A percentile compares a stretch with the other conserved stretches of the same genome.
Evolutionary conservation across 768 basidiomycete genomes (phyloP).

Genomic region (Agrocybe pediades): DNA sequence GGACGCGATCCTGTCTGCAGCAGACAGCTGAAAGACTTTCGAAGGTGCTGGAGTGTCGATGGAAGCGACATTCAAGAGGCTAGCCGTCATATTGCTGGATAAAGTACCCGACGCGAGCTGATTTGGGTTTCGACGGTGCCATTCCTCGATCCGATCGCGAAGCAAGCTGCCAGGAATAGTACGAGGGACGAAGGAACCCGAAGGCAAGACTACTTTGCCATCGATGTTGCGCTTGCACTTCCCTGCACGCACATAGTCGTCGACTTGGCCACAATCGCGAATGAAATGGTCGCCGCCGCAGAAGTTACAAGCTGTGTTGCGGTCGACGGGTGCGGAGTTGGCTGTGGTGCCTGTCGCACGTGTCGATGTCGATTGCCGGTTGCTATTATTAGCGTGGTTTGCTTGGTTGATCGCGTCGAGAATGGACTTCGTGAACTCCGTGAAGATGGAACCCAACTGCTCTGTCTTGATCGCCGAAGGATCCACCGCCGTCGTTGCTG

Average conservation of each 20-base stretch:
- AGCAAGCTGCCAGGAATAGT: conserved; percentile 8
- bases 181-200: conserved; percentile 22
- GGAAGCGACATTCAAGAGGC: no score
- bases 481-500: not conserved
- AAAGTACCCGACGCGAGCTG: conserved; percentile 7
- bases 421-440: conserved; percentile 13
- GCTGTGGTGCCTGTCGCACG: not conserved
- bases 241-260: conserved; percentile 17
- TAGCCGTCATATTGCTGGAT: no score
- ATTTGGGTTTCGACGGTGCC: conserved; percentile 17
- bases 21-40: no score
- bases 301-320: conserved; percentile 17
- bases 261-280: conserved; percentile 19
- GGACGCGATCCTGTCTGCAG: no score
- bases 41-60: no score
- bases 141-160: conserved; percentile 16
- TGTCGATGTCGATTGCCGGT: not conserved
- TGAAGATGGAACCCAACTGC: not conserved
- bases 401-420: conserved; percentile 3
- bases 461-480: conserved; percentile 3
- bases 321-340: not conserved
- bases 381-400: not conserved
- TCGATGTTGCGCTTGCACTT: conserved; percentile 23
- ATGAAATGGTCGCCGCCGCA: conserved; percentile 25
- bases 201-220: conserved; percentile 23